These are phyloP conservation scores for Ganoderma lingzhi DNA, from an alignment of 1,284 basidiomycete species.

Conservation along the genomic window DNA sequence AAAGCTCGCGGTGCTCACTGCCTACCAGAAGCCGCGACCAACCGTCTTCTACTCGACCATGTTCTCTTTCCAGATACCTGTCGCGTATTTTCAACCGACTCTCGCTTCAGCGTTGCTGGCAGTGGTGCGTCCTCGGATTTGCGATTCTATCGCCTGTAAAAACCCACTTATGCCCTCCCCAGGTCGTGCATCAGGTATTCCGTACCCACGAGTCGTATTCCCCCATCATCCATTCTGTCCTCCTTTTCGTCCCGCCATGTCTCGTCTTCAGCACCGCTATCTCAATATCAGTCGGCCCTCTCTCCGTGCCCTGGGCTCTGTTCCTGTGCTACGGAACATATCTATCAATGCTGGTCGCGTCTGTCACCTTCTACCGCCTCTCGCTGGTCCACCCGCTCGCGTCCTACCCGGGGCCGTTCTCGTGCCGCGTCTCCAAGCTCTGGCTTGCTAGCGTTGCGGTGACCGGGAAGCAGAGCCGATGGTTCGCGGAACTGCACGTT, in stretches of 20 bases:
- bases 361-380: conserved; percentile 39
- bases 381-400: conserved; percentile 43
- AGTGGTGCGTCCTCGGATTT: background rate
- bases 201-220: conserved; percentile 6
- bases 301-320: background rate
- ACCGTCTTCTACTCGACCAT: background rate
- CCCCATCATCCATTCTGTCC: conserved; percentile 6
- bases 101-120: background rate
- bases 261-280: background rate
- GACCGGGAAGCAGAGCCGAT: background rate
- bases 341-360: conserved; percentile 26
- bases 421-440: conserved; percentile 36
- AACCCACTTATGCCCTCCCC: background rate
- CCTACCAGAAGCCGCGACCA: background rate
- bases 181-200: background rate
- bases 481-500: conserved; percentile 34
- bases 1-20: background rate
- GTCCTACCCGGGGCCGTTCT: conserved; percentile 40
- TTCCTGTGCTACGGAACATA: conserved; percentile 15
- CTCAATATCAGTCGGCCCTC: conserved; percentile 3
- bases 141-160: background rate
- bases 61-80: background rate
- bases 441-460: background rate
- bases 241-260: conserved; percentile 24
- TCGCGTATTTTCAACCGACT: background rate